A percentile compares a stretch with the other conserved stretches of the same genome.
Conservation (phyloP, 352 stramenopile genomes). For the Salisapilia sapeloensis region DNA sequence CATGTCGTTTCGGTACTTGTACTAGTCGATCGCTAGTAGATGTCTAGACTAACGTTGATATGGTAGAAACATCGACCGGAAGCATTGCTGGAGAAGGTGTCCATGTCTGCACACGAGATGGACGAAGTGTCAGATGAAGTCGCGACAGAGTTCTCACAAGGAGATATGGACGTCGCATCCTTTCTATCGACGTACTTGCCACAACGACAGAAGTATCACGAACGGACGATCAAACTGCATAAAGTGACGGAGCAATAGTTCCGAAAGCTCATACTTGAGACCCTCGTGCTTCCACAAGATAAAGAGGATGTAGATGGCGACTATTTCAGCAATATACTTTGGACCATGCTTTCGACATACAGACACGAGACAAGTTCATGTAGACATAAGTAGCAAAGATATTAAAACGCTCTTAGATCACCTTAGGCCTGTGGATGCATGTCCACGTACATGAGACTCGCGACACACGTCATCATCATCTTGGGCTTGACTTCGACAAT, state of each 20-base stretch:
- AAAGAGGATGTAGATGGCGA: too few relatives aligned
- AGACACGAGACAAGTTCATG: too few relatives aligned
- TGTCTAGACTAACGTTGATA: too few relatives aligned
- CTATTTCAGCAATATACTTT: too few relatives aligned
- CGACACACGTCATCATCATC: constrained; percentile 86
- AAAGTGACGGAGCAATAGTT: constrained; percentile 42
- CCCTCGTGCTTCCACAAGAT: too few relatives aligned
- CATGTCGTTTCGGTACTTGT: constrained; percentile 40
- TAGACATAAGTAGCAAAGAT: too few relatives aligned
- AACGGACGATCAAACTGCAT: constrained; percentile 59
- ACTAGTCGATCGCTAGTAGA: too few relatives aligned
- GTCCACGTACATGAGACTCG: constrained; percentile 73
- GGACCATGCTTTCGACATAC: too few relatives aligned
- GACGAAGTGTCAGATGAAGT: constrained; percentile 58
- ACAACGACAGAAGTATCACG: constrained; percentile 52
- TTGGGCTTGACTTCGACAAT: constrained; percentile 89
- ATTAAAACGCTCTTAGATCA: too few relatives aligned
- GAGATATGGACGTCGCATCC: constrained; percentile 41
- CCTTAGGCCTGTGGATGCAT: constrained; percentile 26
- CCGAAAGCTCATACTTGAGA: too few relatives aligned
- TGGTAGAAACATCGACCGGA: constrained; percentile 47
- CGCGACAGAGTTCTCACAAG: constrained; percentile 49
- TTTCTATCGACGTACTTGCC: constrained; percentile 53
- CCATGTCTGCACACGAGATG: constrained; percentile 27
- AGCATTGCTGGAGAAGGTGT: constrained; percentile 49